phyloP scores from a whole-genome alignment of 352 stramenopile genomes.

The Peronospora tabacina region DNA sequence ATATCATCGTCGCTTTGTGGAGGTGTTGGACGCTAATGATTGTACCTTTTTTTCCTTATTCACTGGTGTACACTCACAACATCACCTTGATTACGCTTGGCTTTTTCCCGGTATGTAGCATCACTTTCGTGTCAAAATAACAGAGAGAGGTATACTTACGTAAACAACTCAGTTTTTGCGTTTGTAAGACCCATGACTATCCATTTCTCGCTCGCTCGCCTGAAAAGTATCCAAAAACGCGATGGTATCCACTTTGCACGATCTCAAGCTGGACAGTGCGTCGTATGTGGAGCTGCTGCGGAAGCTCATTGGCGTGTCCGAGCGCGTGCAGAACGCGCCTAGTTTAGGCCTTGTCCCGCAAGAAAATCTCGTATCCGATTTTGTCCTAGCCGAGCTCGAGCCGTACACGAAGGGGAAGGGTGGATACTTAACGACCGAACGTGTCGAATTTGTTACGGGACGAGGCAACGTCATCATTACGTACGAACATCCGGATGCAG shows the following conservation, averaged over 20 bases:
- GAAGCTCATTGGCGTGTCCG: conserved; percentile 65
- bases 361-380: conserved; percentile 80
- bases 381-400: conserved; percentile 78
- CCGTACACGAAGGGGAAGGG: conserved; percentile 34
- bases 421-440: conserved; percentile 61
- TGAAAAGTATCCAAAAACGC: no score
- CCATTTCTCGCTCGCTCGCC: no score
- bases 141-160: no score
- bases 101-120: no score
- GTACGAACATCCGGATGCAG: conserved; percentile 50
- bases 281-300: conserved; percentile 61
- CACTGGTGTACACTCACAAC: no score
- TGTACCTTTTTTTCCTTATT: no score
- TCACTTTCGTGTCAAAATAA: no score
- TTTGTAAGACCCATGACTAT: no score
- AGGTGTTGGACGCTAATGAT: no score
- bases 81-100: no score
- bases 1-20: no score
- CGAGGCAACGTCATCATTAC: conserved; percentile 90
- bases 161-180: no score
- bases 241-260: conserved; percentile 7
- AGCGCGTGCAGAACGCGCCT: conserved; percentile 46
- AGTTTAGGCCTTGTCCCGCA: conserved; percentile 40
- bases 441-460: conserved; percentile 74
- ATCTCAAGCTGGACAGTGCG: conserved; percentile 44